Evolutionary conservation across 768 basidiomycete species (phyloP), one percentile per base, ranked within the genome.

Genomic region (Rhizopogon rudus): DNA sequence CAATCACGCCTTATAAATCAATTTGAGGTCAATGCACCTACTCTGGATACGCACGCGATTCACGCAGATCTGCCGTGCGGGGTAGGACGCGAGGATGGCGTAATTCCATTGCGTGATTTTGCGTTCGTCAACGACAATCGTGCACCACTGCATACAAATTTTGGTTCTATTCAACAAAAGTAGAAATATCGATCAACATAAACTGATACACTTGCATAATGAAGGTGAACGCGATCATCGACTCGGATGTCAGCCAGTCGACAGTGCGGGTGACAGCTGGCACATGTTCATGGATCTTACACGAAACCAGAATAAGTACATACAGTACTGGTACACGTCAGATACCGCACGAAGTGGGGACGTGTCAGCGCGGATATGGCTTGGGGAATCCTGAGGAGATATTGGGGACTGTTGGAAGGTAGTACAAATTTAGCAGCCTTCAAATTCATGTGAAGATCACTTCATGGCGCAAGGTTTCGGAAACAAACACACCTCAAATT

Each of bases 81-180:
- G 49, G 41, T 3, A 33, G 56, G 43, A 37, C 40, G 39, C 28
- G 13, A 44, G n/a, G 43, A 60, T 63, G 59, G 54, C 62, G 60
- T 54, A 37, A 65, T 63, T 22, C 0, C 40, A 71, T 69, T 60
- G 68, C 68, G 68, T 70, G 70, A 70, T 70, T 63, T 71, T 61
- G 56, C 67, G 64, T 64, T 62, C 49, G 52, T 44, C 35, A 45
- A 50, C 14, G 39, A 46, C 46, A 58, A 61, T 63, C 57, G 29
- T 41, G 25, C 44, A 51, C 55, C 52, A 6, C 25, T 45, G 28
- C 12, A 10, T 13, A 42, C 7, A 41, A 53, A 7, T 52, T n/a
- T 51, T 42, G n/a, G 22, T 12, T 22, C 33, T 10, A 31, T n/a
- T 31, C 31, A 20, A 33, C 10, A 7, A 1, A 29, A 10, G 17